Percentiles rank a stretch among this genome's conserved stretches.
phyloP scores from a whole-genome alignment of 176 grass and related monocot species.

The Pontederia crassipes region DNA sequence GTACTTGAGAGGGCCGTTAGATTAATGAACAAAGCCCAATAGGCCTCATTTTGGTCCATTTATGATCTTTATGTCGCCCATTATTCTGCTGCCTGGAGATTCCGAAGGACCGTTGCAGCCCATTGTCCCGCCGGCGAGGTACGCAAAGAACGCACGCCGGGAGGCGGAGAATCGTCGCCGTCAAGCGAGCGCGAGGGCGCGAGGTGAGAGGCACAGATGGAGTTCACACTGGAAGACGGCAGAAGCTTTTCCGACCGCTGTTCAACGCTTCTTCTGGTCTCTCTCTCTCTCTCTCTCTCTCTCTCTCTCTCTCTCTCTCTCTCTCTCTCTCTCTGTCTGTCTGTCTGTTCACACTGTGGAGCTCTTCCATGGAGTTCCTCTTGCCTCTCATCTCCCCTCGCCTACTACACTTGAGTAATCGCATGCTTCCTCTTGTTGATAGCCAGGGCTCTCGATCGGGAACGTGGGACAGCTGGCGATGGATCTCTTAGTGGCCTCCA shows the following conservation, averaged over 20 bases:
- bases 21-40: too few relatives aligned
- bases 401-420: not conserved
- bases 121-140: too few relatives aligned
- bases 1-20: too few relatives aligned
- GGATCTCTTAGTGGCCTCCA: conserved; percentile 64
- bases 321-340: conserved; percentile 2
- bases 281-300: not conserved
- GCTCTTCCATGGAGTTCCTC: not conserved
- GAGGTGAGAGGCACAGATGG: conserved; percentile 23
- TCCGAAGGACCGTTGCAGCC: too few relatives aligned
- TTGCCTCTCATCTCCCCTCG: conserved; percentile 11
- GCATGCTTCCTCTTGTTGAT: not conserved
- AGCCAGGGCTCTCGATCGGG: conserved; percentile 91
- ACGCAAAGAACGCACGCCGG: too few relatives aligned
- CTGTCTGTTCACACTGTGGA: not conserved
- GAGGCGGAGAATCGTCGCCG: not conserved
- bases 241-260: conserved; percentile 47
- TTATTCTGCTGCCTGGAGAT: too few relatives aligned
- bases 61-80: too few relatives aligned
- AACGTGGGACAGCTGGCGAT: conserved; percentile 94
- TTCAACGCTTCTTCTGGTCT: conserved; percentile 55
- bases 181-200: not conserved
- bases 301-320: not conserved
- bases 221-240: conserved; percentile 44
- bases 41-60: too few relatives aligned